Percentiles rank a stretch among this genome's conserved stretches.
phyloP scores from a whole-genome alignment of 768 basidiomycete species.

The Dendrothele bispora region DNA sequence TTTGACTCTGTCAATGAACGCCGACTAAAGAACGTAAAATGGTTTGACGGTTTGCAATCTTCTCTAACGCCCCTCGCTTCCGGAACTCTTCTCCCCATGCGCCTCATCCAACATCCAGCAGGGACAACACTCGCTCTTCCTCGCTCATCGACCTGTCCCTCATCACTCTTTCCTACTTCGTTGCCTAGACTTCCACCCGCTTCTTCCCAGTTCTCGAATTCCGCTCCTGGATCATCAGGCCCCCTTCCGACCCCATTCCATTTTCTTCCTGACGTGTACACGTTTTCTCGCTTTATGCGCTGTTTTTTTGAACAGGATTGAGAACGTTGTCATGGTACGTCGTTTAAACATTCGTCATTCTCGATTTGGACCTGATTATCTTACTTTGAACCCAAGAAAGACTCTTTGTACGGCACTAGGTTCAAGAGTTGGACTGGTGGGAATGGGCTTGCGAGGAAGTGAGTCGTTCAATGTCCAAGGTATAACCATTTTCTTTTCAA shows the following conservation, averaged over 20 bases:
- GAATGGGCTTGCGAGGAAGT: constrained; percentile 59
- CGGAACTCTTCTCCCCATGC: constrained; percentile 74
- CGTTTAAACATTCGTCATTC: not conserved
- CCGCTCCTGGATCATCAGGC: no score
- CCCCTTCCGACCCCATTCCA: no score
- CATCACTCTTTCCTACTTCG: constrained; percentile 84
- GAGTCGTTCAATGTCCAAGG: constrained; percentile 10
- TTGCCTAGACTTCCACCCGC: no score
- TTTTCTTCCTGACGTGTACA: no score
- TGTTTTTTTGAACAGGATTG: constrained; percentile 38
- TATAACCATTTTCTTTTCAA: not conserved
- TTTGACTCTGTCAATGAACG: constrained; percentile 89
- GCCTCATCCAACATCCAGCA: constrained; percentile 89
- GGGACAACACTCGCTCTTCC: constrained; percentile 95
- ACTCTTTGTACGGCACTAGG: constrained; percentile 55
- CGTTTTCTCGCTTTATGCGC: no score
- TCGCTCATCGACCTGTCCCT: constrained; percentile 90
- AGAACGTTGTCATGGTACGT: constrained; percentile 44
- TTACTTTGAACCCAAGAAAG: constrained; percentile 32
- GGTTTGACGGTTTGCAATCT: constrained; percentile 60
- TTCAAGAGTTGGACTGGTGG: constrained; percentile 72
- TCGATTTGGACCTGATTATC: not conserved
- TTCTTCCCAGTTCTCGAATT: no score
- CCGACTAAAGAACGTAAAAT: constrained; percentile 92
- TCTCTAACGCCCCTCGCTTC: constrained; percentile 43